phyloP scores from a whole-genome alignment of 106 monocot species.

The Acorus gramineus region DNA sequence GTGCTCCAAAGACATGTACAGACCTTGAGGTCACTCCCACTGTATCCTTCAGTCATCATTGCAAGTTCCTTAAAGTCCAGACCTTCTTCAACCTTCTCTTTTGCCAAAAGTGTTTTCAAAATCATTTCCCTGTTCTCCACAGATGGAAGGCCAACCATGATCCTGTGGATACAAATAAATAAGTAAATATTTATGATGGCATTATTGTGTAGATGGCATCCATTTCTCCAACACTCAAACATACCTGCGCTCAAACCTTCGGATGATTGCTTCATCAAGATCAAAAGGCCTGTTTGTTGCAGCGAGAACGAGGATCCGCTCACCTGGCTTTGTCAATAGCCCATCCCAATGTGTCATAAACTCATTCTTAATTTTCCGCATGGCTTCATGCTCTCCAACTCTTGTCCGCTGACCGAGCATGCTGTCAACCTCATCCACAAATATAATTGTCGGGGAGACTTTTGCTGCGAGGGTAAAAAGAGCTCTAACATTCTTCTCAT shows the following conservation, averaged over 20 bases:
- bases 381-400: conserved; percentile 36
- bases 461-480: conserved; percentile 44
- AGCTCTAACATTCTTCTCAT: conserved; percentile 45
- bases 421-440: conserved; percentile 56
- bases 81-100: conserved; percentile 32
- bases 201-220: no score
- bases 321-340: conserved; percentile 31
- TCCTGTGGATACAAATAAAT: conserved; percentile 15
- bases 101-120: conserved; percentile 34
- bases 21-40: conserved; percentile 57
- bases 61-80: conserved; percentile 47
- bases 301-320: conserved; percentile 48
- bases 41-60: conserved; percentile 45
- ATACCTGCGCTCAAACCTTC: conserved; percentile 54
- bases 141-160: conserved; percentile 51
- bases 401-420: conserved; percentile 44
- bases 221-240: neutral
- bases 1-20: conserved; percentile 4
- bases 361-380: conserved; percentile 51
- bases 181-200: no score
- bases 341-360: conserved; percentile 60
- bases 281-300: conserved; percentile 58
- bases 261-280: conserved; percentile 54
- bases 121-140: conserved; percentile 39
- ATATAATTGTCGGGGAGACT: conserved; percentile 50